These are phyloP conservation scores for Proliferodiscus dingleyae DNA, from an alignment of 2,329 filamentous ascomycete species.

Conservation along the genomic window DNA sequence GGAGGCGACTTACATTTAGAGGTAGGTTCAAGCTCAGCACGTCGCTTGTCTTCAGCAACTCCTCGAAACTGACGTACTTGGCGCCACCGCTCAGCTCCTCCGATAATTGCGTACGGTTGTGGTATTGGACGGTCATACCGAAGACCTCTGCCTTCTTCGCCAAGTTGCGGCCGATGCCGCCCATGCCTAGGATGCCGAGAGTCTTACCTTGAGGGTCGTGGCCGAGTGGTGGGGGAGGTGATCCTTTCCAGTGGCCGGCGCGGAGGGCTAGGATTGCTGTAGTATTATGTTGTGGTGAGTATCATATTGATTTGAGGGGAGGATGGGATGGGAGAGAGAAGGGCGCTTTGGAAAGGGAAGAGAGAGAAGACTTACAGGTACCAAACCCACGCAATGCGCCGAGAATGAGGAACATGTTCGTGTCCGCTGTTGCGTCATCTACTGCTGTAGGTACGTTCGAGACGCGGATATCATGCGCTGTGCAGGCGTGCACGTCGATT, in stretches of 20 bases:
- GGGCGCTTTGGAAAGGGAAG: too few species aligned
- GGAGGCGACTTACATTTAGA: slow-evolving; percentile 61
- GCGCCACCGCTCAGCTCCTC: slow-evolving; percentile 52
- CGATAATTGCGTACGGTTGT: slow-evolving; percentile 62
- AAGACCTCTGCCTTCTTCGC: slow-evolving; percentile 70
- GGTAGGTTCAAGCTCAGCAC: slow-evolving; percentile 78
- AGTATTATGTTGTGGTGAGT: neutral
- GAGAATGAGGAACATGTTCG: slow-evolving; percentile 74
- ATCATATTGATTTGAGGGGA: neutral
- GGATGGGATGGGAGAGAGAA: neutral
- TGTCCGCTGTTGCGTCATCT: slow-evolving; percentile 78
- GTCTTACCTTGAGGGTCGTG: slow-evolving; percentile 76
- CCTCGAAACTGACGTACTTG: slow-evolving; percentile 68
- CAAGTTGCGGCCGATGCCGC: slow-evolving; percentile 75
- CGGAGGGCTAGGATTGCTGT: slow-evolving; percentile 59
- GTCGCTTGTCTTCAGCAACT: slow-evolving; percentile 64
- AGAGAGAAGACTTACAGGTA: too few species aligned
- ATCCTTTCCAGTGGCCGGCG: slow-evolving; percentile 62
- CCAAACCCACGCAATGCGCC: slow-evolving; percentile 74
- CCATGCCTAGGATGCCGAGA: slow-evolving; percentile 80
- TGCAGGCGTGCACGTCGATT: slow-evolving; percentile 69
- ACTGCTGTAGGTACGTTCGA: slow-evolving; percentile 80
- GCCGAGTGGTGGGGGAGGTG: slow-evolving; percentile 52
- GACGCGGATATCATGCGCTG: slow-evolving; percentile 59
- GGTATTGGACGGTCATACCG: slow-evolving; percentile 70